Percentiles rank a stretch among this genome's conserved stretches.
Conservation (phyloP, 169 alveolate species). For the Eimeria tenella region DNA sequence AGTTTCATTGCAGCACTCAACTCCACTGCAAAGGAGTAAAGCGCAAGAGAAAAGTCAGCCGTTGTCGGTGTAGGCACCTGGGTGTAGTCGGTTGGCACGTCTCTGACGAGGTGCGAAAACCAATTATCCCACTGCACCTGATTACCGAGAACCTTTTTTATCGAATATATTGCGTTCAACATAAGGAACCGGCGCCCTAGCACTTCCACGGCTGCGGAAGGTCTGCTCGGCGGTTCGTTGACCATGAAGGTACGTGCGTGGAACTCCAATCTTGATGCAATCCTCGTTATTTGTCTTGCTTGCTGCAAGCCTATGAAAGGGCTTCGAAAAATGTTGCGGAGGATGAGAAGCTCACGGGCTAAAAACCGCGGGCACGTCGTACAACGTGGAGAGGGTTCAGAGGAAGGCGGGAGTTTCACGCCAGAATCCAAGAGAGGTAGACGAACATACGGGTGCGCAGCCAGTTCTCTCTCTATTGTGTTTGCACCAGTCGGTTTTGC, state of each 20-base stretch:
- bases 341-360: too few species aligned
- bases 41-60: neutral
- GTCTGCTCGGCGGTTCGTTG: neutral
- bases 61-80: neutral
- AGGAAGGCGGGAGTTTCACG: too few species aligned
- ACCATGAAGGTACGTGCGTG: neutral
- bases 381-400: too few species aligned
- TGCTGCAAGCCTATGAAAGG: too few species aligned
- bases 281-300: too few species aligned
- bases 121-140: constrained; percentile 18
- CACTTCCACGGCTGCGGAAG: constrained; percentile 6
- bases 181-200: constrained; percentile 23
- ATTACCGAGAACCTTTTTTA: neutral
- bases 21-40: neutral
- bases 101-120: neutral
- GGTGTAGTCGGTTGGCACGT: constrained; percentile 7
- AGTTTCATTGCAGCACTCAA: neutral
- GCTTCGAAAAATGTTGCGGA: too few species aligned
- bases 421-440: too few species aligned
- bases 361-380: too few species aligned
- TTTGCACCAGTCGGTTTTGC: too few species aligned
- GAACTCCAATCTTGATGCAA: neutral
- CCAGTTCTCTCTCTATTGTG: too few species aligned
- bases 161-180: neutral
- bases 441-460: too few species aligned